Evolutionary conservation across 768 basidiomycete genomes (phyloP).

Genomic region (Kwoniella dendrophila): DNA sequence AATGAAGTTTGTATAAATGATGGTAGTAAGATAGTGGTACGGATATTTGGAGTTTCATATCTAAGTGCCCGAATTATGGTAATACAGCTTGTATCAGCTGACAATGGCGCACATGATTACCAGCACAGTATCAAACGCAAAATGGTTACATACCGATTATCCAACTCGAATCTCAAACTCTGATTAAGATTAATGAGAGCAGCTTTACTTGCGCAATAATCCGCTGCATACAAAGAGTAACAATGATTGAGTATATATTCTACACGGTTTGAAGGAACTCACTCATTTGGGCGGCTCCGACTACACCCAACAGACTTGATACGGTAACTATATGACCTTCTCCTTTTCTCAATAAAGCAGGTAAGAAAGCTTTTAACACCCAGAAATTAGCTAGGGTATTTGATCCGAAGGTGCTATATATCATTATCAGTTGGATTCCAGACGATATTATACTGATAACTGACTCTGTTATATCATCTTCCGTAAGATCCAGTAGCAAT

Average conservation of each 20-base stretch:
- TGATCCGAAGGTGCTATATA: conserved; percentile 76
- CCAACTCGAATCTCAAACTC: conserved; percentile 83
- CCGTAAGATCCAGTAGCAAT: conserved; percentile 72
- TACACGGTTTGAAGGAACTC: conserved; percentile 48
- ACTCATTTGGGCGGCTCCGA: conserved; percentile 77
- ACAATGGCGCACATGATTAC: neutral
- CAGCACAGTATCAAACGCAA: neutral
- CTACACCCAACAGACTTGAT: conserved; percentile 71
- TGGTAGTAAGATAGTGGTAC: conserved; percentile 83
- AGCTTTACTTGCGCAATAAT: conserved; percentile 91
- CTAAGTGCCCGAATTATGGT: conserved; percentile 52
- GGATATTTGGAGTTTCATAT: conserved; percentile 73
- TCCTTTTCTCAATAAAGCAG: conserved; percentile 75
- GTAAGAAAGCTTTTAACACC: conserved; percentile 89
- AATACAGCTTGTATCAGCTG: neutral
- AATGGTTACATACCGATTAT: conserved; percentile 63
- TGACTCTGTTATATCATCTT: conserved; percentile 79
- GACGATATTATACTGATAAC: conserved; percentile 30
- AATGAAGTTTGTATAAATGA: conserved; percentile 77
- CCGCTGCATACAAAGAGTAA: conserved; percentile 60
- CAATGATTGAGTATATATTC: neutral
- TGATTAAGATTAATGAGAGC: conserved; percentile 80
- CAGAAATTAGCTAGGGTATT: conserved; percentile 90
- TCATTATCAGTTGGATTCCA: neutral
- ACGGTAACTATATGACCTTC: conserved; percentile 86